These are phyloP conservation scores for Penicillium sclerotigenum DNA, from an alignment of 2,329 filamentous ascomycete species.

Conservation along the genomic window DNA sequence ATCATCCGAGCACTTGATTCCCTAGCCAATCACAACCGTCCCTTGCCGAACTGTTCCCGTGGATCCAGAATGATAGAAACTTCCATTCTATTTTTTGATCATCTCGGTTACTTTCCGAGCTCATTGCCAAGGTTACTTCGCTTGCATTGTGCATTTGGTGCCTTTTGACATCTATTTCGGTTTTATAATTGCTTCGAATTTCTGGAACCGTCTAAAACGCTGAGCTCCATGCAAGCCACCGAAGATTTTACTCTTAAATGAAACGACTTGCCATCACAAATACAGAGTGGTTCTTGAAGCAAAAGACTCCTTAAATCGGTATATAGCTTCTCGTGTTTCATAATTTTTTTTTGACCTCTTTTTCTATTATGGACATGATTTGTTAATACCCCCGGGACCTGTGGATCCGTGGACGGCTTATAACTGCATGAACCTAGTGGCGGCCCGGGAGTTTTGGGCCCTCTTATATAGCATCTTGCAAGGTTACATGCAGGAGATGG, in stretches of 20 bases:
- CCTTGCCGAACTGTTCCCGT: constrained; percentile 31
- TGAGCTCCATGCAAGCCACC: not conserved
- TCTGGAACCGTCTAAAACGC: not conserved
- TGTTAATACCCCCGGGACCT: not conserved
- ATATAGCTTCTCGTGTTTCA: not conserved
- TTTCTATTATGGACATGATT: not conserved
- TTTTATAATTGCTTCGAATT: not conserved
- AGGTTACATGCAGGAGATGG: not conserved
- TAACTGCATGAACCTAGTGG: constrained; percentile 6
- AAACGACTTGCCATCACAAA: not conserved
- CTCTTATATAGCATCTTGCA: not conserved
- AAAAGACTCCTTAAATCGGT: not conserved
- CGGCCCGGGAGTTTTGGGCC: not conserved
- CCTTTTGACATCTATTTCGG: no score
- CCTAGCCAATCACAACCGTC: constrained; percentile 32
- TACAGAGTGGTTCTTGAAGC: not conserved
- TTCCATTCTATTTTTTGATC: constrained; percentile 6
- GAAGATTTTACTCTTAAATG: not conserved
- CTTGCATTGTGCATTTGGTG: no score
- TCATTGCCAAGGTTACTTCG: no score
- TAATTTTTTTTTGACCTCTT: not conserved
- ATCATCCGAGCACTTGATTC: constrained; percentile 23
- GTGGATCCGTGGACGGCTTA: not conserved
- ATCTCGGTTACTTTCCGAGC: not conserved
- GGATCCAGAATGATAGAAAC: constrained; percentile 3